Evolutionary conservation across 768 basidiomycete species (phyloP).

Genomic region (Leucocoprinus sp.): DNA sequence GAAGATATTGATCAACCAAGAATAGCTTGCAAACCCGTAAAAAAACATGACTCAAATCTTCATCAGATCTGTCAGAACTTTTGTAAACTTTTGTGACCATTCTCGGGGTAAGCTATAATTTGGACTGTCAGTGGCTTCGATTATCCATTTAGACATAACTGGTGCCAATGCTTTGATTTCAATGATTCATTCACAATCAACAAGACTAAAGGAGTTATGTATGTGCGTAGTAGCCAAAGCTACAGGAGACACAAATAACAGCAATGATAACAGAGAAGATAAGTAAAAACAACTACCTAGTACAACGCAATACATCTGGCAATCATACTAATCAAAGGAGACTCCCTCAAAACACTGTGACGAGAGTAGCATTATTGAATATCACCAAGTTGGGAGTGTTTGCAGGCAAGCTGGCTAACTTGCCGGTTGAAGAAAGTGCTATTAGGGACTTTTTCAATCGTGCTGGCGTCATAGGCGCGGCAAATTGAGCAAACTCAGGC

Average conservation of each 20-base stretch:
- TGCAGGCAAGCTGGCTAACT: constrained; percentile 41
- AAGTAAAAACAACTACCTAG: constrained; percentile 2
- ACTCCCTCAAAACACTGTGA: background rate
- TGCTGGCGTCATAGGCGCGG: constrained; percentile 45
- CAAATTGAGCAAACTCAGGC: constrained; percentile 35
- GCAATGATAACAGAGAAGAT: background rate
- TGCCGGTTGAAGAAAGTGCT: constrained; percentile 42
- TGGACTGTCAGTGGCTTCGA: no score
- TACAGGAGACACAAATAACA: background rate
- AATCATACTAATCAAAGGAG: background rate
- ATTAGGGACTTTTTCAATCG: constrained; percentile 75
- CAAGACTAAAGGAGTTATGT: no score
- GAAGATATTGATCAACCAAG: constrained; percentile 22
- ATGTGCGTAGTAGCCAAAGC: no score
- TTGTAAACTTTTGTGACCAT: constrained; percentile 73
- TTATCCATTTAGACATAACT: no score
- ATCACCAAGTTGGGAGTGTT: constrained; percentile 65
- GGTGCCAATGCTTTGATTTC: no score
- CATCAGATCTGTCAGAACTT: constrained; percentile 26
- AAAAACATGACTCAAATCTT: no score
- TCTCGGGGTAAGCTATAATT: constrained; percentile 62
- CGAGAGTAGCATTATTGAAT: constrained; percentile 68
- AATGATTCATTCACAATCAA: no score
- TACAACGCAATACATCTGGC: background rate
- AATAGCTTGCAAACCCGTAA: constrained; percentile 49